These are phyloP conservation scores for Ciborinia camelliae DNA, from an alignment of 2,329 filamentous ascomycete species.

Conservation along the genomic window DNA sequence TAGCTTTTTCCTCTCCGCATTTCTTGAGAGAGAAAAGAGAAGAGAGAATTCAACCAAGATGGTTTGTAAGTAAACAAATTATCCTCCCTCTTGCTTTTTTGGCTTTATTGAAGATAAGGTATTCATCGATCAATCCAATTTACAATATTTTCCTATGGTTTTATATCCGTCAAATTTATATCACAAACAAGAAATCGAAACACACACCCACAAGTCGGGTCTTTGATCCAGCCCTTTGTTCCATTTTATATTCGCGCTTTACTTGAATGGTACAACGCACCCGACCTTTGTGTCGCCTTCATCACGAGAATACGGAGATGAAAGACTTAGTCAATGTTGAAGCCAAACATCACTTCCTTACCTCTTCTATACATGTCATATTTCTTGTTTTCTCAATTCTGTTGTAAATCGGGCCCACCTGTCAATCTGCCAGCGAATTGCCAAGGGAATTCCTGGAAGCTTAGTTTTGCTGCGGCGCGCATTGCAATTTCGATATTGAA, in stretches of 20 bases:
- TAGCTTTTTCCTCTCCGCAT: not conserved
- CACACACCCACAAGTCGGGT: conserved; percentile 1
- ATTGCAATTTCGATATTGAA: conserved; percentile 13
- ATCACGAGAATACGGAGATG: not conserved
- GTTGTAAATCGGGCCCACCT: not conserved
- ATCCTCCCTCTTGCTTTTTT: not conserved
- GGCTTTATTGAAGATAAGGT: conserved; percentile 24
- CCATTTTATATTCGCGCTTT: not conserved
- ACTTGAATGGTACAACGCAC: conserved; percentile 1
- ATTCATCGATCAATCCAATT: not conserved
- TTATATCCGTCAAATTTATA: not conserved
- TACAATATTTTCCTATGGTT: not conserved
- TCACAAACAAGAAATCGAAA: not conserved
- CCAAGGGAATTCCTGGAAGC: conserved; percentile 3
- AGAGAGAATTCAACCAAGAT: conserved; percentile 22
- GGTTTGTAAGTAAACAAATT: conserved; percentile 26
- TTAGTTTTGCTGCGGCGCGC: conserved; percentile 5
- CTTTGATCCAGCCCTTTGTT: conserved; percentile 19
- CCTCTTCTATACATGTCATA: not conserved
- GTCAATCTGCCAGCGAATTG: conserved; percentile 7
- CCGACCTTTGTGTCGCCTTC: conserved; percentile 2
- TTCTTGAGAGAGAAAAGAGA: not conserved
- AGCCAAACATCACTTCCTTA: conserved; percentile 5
- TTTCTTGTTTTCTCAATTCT: not conserved
- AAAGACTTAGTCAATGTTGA: conserved; percentile 1